Base-by-base conservation (phyloP, 192 early-diverging fungal species). In the Linnemannia exigua region DNA sequence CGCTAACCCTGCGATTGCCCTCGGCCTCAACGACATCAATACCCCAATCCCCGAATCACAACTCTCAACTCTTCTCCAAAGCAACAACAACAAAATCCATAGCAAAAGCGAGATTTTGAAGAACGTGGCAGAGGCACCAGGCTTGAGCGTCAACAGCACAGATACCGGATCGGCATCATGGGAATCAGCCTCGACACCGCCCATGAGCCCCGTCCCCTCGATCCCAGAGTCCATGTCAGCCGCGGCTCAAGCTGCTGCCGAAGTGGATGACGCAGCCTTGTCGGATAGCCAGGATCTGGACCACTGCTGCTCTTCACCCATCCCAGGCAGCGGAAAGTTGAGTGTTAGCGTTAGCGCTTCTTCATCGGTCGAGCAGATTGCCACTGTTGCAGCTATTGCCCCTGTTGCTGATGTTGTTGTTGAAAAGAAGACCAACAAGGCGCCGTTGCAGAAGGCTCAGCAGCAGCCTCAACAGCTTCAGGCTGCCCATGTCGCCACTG, bases 41-140 rank as follows among this genome's bases (percentile, higher is more conserved):
- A 85, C 77, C 44, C 82, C 82, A n/a, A 25, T 79, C 25, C 71
- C 72, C 7, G 54, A 68, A 31, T 63, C 58, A 12, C 25, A n/a
- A 63, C 58, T 31, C 58, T 63, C 58, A 3, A 25, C 58, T 4
- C 58, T 25, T 15, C 28, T 31, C 58, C 58, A 63, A 63, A 63
- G 58, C 58, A 31, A 12, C 28, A 63, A 63, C 58, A 63, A 31
- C 58, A 25, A 25, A 31, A 25, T 3, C 11, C 25, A n/a, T n/a
- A 63, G 28, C 58, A 25, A 25, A 31, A 25, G 12, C 11, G 15
- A n/a, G 58, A 63, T 25, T 25, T 4, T 31, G 28, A 63, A 63
- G 58, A 63, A 25, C 22, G 58, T 25, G 15, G 58, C 25, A 63
- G 58, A 12, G 1, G 28, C 41, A 44, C 41, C 28, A n/a, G 28